Conservation (phyloP, 2,329 filamentous ascomycete species). For the Neopestalotiopsis rosae region DNA sequence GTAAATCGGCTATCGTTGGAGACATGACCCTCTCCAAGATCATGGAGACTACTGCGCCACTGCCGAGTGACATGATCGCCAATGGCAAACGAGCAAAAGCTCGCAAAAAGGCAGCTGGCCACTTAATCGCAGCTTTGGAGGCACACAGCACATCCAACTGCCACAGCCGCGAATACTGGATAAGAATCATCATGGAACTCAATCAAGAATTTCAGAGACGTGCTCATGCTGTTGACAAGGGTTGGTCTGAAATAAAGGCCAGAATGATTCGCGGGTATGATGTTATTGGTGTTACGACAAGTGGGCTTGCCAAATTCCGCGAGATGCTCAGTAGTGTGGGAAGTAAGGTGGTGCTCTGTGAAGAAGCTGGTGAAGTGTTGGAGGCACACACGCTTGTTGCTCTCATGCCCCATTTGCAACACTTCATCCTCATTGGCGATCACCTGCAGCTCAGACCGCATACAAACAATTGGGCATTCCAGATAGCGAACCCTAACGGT, state of each 20-base stretch:
- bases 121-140: not conserved
- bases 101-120: not conserved
- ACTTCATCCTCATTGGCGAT: constrained; percentile 69
- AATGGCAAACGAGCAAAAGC: constrained; percentile 20
- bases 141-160: not conserved
- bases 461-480: constrained; percentile 59
- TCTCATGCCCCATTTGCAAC: constrained; percentile 63
- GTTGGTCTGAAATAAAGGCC: constrained; percentile 26
- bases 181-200: not conserved
- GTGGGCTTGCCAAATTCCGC: constrained; percentile 59
- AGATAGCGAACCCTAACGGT: constrained; percentile 55
- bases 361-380: constrained; percentile 73
- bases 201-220: not conserved
- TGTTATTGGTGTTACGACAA: constrained; percentile 66
- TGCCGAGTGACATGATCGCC: constrained; percentile 16
- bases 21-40: constrained; percentile 50
- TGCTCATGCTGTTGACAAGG: constrained; percentile 39
- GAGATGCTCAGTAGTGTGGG: constrained; percentile 52
- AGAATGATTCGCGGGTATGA: constrained; percentile 39
- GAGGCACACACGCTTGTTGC: constrained; percentile 67
- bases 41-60: constrained; percentile 11
- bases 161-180: constrained; percentile 22
- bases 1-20: constrained; percentile 57
- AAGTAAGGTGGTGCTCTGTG: constrained; percentile 66
- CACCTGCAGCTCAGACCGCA: constrained; percentile 66